Base-by-base conservation (phyloP, 768 basidiomycete genomes). In the Kwoniella sp. region DNA sequence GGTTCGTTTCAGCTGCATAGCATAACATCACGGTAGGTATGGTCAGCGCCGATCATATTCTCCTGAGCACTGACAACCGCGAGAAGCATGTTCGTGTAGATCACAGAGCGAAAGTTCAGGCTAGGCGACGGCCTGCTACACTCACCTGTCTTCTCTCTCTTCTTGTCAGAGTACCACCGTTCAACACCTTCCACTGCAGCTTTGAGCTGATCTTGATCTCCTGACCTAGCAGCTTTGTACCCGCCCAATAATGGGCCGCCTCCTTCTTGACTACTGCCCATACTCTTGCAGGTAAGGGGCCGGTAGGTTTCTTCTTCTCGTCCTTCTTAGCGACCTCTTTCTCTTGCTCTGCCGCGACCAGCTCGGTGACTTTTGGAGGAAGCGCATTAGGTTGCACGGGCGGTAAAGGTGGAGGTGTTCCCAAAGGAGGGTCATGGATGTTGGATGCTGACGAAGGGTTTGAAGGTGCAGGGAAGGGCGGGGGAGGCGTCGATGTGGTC, bases 231-330 rank as follows among this genome's bases (percentile, higher is more conserved):
- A 99, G 87, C 78, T 96, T 96, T 1, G 91, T 86, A 12, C 96
- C 95, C 68, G 93, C 89, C 94, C 94, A 98, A 80, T 98, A 99
- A 80, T 99, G 95, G 64, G 87, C 86, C 0, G 89, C 93, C 81
- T 97, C 96, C 74, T 97, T 91, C 83, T 97, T 99, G 67, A 97
- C 88, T 72, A 88, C 90, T 71, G 89, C 90, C 95, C 95, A 97
- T 7, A 86, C 86, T 41, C 93, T 85, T 11, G 86, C 72, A 4
- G 81, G 77, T 50, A 77, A 55, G 4, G 72, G 63, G 0, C 70
- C 74, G 3, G 53, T 55, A 25, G 68, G 57, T 25, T 69, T 67
- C 55, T 70, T 67, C 61, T 72, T 71, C 37, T 70, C 68, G 30
- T 75, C 68, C 66, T 75, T 71, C 56, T 73, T 73, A 12, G 58